Conservation (phyloP, 495 filamentous ascomycete species). For the Penicillium cosmopolitanum region DNA sequence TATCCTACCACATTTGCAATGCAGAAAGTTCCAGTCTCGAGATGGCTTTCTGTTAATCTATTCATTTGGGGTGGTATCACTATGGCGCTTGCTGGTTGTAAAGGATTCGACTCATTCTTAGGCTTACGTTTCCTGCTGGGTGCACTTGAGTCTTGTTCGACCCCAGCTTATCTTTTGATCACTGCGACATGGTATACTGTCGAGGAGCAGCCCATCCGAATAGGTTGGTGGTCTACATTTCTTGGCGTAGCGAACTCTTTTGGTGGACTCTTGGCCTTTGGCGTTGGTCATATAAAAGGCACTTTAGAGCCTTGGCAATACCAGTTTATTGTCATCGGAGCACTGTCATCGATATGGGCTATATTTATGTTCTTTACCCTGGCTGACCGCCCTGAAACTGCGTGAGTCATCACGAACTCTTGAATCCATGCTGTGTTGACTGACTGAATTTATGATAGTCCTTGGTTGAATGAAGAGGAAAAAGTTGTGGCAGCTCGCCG, state of each 20-base stretch:
- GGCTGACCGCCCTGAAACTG: constrained; percentile 6
- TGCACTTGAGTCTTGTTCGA: constrained; percentile 30
- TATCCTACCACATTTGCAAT: constrained; percentile 13
- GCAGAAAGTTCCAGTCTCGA: constrained; percentile 12
- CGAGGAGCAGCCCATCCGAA: constrained; percentile 34
- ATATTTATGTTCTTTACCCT: constrained; percentile 41
- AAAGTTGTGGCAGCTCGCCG: constrained; percentile 2
- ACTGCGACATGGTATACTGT: constrained; percentile 37
- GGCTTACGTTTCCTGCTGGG: constrained; percentile 25
- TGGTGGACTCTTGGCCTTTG: constrained; percentile 22
- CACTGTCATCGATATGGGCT: constrained; percentile 36
- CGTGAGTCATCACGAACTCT: background rate
- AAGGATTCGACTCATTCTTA: constrained; percentile 4
- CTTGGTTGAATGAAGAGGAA: constrained; percentile 11
- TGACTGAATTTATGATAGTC: background rate
- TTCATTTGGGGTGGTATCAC: constrained; percentile 14
- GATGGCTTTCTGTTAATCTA: constrained; percentile 10
- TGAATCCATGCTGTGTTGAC: background rate
- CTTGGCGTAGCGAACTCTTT: constrained; percentile 17
- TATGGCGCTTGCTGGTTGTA: constrained; percentile 11
- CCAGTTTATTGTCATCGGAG: constrained; percentile 42
- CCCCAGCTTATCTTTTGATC: constrained; percentile 35
- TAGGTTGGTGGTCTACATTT: constrained; percentile 32
- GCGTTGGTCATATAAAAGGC: constrained; percentile 15
- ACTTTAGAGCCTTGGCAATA: constrained; percentile 41